Conservation (phyloP, 2,329 filamentous ascomycete species). For the Penicillium sp. region DNA sequence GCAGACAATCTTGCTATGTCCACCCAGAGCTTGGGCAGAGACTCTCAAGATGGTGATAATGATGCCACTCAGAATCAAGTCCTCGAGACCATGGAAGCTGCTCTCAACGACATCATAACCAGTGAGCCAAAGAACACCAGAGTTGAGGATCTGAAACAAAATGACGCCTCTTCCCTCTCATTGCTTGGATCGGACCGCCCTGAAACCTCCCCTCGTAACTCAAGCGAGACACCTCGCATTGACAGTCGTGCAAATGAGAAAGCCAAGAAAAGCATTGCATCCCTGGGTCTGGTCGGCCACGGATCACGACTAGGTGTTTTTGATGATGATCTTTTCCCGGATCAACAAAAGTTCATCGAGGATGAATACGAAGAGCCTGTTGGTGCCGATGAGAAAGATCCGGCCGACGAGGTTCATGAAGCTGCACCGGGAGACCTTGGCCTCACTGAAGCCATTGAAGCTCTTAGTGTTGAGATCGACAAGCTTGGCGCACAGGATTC, state of each 20-base stretch:
- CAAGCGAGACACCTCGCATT: slow-evolving; percentile 55
- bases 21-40: slow-evolving; percentile 73
- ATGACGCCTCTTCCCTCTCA: slow-evolving; percentile 36
- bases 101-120: slow-evolving; percentile 87
- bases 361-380: slow-evolving; percentile 78
- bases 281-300: slow-evolving; percentile 82
- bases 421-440: slow-evolving; percentile 93
- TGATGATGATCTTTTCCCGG: slow-evolving; percentile 88
- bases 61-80: slow-evolving; percentile 68
- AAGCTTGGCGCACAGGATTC: slow-evolving; percentile 82
- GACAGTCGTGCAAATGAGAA: slow-evolving; percentile 47
- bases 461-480: slow-evolving; percentile 85
- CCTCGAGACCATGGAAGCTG: slow-evolving; percentile 89
- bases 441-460: slow-evolving; percentile 85
- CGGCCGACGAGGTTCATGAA: slow-evolving; percentile 83
- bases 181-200: slow-evolving; percentile 53
- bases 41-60: slow-evolving; percentile 54
- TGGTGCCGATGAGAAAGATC: slow-evolving; percentile 56
- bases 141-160: slow-evolving; percentile 37
- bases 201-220: slow-evolving; percentile 59
- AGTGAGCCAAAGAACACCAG: slow-evolving; percentile 57
- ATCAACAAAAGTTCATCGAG: slow-evolving; percentile 75
- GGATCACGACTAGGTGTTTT: slow-evolving; percentile 90
- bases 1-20: slow-evolving; percentile 72
- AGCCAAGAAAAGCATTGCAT: slow-evolving; percentile 82